These are phyloP conservation scores for Diaporthe nobilis DNA, from an alignment of 2,329 filamentous ascomycete species.

Conservation along the genomic window DNA sequence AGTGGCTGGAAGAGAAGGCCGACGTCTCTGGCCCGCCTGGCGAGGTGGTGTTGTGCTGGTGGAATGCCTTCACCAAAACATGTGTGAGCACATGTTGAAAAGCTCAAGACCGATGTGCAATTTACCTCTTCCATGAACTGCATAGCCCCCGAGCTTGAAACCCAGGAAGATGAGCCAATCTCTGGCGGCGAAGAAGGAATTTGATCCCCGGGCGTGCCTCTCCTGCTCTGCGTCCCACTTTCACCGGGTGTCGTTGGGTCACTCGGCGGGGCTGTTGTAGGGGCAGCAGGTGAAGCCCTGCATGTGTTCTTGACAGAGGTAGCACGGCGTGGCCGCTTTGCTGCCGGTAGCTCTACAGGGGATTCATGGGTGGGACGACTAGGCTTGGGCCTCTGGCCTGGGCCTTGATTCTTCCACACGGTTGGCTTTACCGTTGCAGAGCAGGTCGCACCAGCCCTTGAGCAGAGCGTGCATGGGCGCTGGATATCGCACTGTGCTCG, in stretches of 20 bases:
- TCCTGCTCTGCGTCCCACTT: background rate
- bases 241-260: background rate
- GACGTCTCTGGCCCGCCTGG: constrained; percentile 4
- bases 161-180: background rate
- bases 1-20: background rate
- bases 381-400: background rate
- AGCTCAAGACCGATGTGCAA: no score
- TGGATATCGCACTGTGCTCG: background rate
- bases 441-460: background rate
- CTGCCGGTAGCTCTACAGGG: background rate
- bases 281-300: background rate
- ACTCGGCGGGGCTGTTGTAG: no score
- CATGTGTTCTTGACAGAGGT: background rate
- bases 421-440: background rate
- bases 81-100: background rate
- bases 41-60: constrained; percentile 6
- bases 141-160: background rate
- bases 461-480: constrained; percentile 8
- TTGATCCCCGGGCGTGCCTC: background rate
- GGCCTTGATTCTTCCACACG: background rate
- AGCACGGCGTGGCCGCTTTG: background rate
- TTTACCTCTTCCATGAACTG: constrained; percentile 21
- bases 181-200: background rate
- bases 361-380: background rate
- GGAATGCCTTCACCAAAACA: background rate